Evolutionary conservation across 345 rosid genomes (phyloP).

Genomic region (Alliaria petiolata): DNA sequence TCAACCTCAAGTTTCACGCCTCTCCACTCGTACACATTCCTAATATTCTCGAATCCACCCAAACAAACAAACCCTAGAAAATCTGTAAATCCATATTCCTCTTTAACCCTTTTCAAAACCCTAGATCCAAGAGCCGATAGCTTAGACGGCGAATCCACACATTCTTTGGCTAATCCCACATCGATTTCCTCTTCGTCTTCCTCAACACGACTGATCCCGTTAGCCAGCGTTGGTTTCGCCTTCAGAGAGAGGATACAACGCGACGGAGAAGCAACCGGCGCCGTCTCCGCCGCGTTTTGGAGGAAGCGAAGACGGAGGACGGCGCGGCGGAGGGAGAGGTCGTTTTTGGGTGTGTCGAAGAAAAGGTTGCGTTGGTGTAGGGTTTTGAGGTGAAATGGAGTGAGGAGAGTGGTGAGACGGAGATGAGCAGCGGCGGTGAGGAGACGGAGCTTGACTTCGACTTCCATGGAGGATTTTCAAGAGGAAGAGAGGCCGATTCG

Average conservation of each 20-base stretch:
- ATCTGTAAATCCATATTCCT: constrained; percentile 55
- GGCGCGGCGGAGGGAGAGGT: constrained; percentile 48
- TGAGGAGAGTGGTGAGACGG: constrained; percentile 48
- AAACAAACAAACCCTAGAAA: constrained; percentile 57
- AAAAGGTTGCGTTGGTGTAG: constrained; percentile 65
- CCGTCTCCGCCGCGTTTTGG: not conserved
- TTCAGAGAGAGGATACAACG: constrained; percentile 65
- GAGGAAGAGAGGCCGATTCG: constrained; percentile 63
- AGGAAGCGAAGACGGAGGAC: constrained; percentile 60
- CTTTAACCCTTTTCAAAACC: constrained; percentile 59
- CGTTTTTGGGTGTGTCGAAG: constrained; percentile 55
- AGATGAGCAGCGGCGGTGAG: constrained; percentile 42
- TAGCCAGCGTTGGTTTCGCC: constrained; percentile 48
- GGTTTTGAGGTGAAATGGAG: constrained; percentile 53
- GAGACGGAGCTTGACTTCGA: constrained; percentile 75
- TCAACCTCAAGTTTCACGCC: constrained; percentile 80
- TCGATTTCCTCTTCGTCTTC: constrained; percentile 87
- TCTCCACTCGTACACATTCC: constrained; percentile 63
- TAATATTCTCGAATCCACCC: constrained; percentile 82
- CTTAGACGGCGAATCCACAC: constrained; percentile 46
- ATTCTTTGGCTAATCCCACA: constrained; percentile 32
- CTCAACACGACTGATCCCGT: constrained; percentile 83
- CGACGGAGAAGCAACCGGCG: not conserved
- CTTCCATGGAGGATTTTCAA: constrained; percentile 49
- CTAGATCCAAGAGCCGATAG: constrained; percentile 44